Evolutionary conservation across 1,139 yeast species (phyloP), one percentile per base, ranked within the genome.

Genomic region (Pichia kudriavzevii): DNA sequence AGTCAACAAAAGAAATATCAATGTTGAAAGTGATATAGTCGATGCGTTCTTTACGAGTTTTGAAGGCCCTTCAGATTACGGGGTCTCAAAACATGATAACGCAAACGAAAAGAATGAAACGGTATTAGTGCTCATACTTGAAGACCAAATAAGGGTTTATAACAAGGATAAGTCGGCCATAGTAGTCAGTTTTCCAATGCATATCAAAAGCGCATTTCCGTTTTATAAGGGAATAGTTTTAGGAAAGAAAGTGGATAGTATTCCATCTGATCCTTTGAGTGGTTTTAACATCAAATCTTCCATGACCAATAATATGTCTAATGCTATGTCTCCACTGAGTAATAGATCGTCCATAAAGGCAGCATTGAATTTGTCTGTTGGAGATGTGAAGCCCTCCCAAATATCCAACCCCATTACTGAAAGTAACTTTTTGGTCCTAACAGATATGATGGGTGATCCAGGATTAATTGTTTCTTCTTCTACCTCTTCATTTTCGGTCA

Each of bases 391-490:
- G n/a, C n/a, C n/a, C n/a, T n/a, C n/a, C n/a, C n/a, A n/a, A n/a
- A n/a, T n/a, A n/a, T n/a, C n/a, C n/a, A n/a, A n/a, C n/a, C 35
- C 14, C 19, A 44, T 11, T 16, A 32, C 40, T 12, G 56, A 55
- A 12, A 39, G 50, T 28, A 55, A 53, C 26, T 75, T 82, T 46
- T 60, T 80, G 41, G 69, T 85, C 0, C 57, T 83, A 44, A 67
- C 72, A 1, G 88, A 80, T 47, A 88, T 94, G 1, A 60, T 79
- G 31, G 73, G 73, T 4, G 88, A 82, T 16, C 63, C 79, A 33
- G 79, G 88, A 2, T 60, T 72, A 5, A 72, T 83, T 3, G 72
- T 77, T 1, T 74, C 91, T 0, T 76, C 87, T 0, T 75, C 91
- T 1, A 77, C 82, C 0, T 71, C 85, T 1, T 72, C 78, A 1